phyloP scores from a whole-genome alignment of 2,329 filamentous ascomycete genomes.

The Talaromyces sp. region DNA sequence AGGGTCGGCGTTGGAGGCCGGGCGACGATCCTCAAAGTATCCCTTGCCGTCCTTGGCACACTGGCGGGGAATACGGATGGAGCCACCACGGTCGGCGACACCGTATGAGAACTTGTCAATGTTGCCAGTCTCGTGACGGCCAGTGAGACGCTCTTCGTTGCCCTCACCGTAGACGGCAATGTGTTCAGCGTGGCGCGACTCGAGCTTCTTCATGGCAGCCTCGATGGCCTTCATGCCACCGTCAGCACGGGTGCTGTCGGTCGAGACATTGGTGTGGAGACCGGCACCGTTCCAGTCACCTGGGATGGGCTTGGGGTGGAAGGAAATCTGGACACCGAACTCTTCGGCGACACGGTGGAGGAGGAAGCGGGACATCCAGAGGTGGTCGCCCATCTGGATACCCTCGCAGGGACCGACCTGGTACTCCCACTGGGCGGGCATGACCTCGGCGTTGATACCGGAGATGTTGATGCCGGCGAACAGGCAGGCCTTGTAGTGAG shows the following conservation, averaged over 20 bases:
- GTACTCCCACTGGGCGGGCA: slow-evolving; percentile 98
- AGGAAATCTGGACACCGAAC: slow-evolving; percentile 91
- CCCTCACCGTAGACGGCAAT: slow-evolving; percentile 94
- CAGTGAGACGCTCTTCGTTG: slow-evolving; percentile 90
- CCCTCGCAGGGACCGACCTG: slow-evolving; percentile 87
- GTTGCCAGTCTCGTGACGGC: slow-evolving; percentile 85
- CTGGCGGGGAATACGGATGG: slow-evolving; percentile 85
- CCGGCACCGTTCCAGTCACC: slow-evolving; percentile 97
- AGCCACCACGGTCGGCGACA: slow-evolving; percentile 91
- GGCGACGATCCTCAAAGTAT: slow-evolving; percentile 84
- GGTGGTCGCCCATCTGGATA: slow-evolving; percentile 90
- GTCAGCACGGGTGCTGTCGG: slow-evolving; percentile 78
- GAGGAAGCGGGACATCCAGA: slow-evolving; percentile 89
- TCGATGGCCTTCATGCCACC: slow-evolving; percentile 97
- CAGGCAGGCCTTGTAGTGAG: slow-evolving; percentile 85
- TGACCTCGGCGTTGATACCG: slow-evolving; percentile 98
- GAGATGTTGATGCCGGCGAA: slow-evolving; percentile 91
- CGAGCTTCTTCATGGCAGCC: slow-evolving; percentile 75
- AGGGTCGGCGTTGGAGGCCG: slow-evolving; percentile 80
- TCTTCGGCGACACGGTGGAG: slow-evolving; percentile 91
- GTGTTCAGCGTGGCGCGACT: slow-evolving; percentile 72
- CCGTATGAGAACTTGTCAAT: slow-evolving; percentile 94
- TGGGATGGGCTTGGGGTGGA: slow-evolving; percentile 90
- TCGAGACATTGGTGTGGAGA: slow-evolving; percentile 91
- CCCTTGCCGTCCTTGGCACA: slow-evolving; percentile 83